These are phyloP conservation scores for Cytospora chrysosperma DNA, from an alignment of 2,329 filamentous ascomycete genomes.

Conservation along the genomic window DNA sequence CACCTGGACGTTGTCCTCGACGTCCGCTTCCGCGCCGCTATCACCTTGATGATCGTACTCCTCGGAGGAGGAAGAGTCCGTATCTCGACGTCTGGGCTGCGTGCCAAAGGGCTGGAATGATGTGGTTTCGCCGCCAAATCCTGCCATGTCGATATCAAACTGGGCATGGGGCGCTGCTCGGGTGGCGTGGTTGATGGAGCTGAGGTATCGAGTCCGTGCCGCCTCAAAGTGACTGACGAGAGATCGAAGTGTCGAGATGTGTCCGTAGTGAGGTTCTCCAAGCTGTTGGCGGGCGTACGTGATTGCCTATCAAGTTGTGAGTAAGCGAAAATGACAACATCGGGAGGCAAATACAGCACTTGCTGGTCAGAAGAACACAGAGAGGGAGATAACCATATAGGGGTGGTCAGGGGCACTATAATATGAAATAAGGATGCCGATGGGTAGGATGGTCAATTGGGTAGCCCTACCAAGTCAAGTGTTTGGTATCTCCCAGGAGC, in stretches of 20 bases:
- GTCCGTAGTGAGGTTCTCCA: background rate
- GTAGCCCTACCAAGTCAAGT: background rate
- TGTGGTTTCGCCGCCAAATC: background rate
- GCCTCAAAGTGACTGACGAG: background rate
- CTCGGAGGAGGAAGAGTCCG: background rate
- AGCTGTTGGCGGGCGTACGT: background rate
- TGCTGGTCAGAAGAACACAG: too few relatives aligned
- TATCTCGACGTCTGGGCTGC: background rate
- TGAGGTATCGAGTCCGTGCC: background rate
- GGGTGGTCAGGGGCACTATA: too few relatives aligned
- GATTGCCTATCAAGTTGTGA: background rate
- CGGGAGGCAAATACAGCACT: too few relatives aligned
- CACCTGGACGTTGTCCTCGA: background rate
- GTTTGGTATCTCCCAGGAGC: background rate
- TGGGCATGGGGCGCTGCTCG: accelerated
- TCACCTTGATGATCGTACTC: background rate
- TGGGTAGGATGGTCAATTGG: background rate
- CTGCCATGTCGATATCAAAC: background rate
- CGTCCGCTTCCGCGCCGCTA: background rate
- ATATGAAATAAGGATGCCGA: too few relatives aligned
- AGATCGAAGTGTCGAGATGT: background rate
- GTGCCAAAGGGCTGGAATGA: background rate
- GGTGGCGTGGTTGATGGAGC: background rate
- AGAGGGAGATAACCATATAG: background rate
- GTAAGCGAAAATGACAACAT: background rate